Percentiles rank a stretch among this genome's conserved stretches.
Evolutionary conservation across 2,329 filamentous ascomycete species (phyloP).

Genomic region (Nemania sp.): DNA sequence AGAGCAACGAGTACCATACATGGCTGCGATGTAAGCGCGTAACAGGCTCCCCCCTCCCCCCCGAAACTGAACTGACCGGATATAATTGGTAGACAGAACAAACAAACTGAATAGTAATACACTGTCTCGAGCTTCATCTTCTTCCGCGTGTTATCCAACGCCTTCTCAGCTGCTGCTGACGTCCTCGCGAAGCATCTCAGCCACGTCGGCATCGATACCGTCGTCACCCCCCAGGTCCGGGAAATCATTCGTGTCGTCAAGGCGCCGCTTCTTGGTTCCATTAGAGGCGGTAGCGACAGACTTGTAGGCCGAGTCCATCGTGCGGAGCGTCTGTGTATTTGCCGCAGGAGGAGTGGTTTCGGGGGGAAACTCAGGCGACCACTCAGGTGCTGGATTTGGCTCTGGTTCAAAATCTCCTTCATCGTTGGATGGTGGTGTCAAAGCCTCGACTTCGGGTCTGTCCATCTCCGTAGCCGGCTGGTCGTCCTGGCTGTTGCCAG

Average conservation of each 20-base stretch:
- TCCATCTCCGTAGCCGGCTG: slow-evolving; percentile 63
- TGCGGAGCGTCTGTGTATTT: slow-evolving; percentile 47
- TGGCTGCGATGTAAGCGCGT: neutral
- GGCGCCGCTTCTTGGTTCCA: slow-evolving; percentile 60
- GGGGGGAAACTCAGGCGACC: slow-evolving; percentile 31
- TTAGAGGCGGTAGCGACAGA: slow-evolving; percentile 55
- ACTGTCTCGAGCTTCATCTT: neutral
- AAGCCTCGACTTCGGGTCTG: slow-evolving; percentile 80
- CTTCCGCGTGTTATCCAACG: neutral
- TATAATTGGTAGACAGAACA: neutral
- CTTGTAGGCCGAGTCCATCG: slow-evolving; percentile 51
- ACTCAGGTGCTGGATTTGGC: slow-evolving; percentile 21
- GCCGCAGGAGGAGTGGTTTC: slow-evolving; percentile 33
- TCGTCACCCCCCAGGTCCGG: slow-evolving; percentile 59
- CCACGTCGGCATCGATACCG: slow-evolving; percentile 61
- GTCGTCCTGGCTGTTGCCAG: slow-evolving; percentile 51
- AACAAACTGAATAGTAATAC: neutral
- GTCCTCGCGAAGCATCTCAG: slow-evolving; percentile 57
- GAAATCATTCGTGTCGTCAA: slow-evolving; percentile 57
- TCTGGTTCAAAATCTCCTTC: slow-evolving; percentile 26
- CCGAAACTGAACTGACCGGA: neutral
- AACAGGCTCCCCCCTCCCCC: neutral
- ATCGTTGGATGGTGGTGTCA: slow-evolving; percentile 72
- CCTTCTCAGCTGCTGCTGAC: slow-evolving; percentile 31
- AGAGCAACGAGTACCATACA: neutral